Evolutionary conservation across 225 moss, liverwort and hornwort species (phyloP).

Genomic region (Sphagnum contortum): DNA sequence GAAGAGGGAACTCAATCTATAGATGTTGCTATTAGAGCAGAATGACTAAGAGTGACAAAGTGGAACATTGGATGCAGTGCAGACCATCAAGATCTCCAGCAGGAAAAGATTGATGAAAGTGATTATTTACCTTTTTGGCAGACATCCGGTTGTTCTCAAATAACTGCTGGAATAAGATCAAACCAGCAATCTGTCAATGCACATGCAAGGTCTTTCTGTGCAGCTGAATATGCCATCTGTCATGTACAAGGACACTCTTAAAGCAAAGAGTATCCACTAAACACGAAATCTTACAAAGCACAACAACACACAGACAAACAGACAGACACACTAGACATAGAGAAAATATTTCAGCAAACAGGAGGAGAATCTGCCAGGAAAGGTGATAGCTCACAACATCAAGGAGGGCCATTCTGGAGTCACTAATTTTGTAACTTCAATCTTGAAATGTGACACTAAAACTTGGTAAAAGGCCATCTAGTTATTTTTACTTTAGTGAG

Average conservation of each 20-base stretch:
- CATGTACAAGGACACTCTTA: constrained; percentile 1
- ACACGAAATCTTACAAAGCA: no score
- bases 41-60: constrained; percentile 9
- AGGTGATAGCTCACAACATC: constrained; percentile 41
- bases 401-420: constrained; percentile 54
- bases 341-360: not conserved
- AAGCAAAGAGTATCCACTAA: no score
- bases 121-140: constrained; percentile 66
- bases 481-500: no score
- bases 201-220: constrained; percentile 57
- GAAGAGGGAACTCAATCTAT: no score
- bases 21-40: not conserved
- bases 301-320: no score
- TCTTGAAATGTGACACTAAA: no score
- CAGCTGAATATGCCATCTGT: constrained; percentile 75
- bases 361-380: not conserved
- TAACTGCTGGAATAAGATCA: constrained; percentile 90
- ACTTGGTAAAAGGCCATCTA: no score
- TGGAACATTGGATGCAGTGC: not conserved
- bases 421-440: constrained; percentile 37
- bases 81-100: not conserved
- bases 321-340: not conserved
- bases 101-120: not conserved
- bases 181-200: constrained; percentile 94
- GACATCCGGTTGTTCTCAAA: constrained; percentile 85